These are phyloP conservation scores for Rhododendron simsii DNA, from an alignment of 148 eudicot species.

Conservation along the genomic window DNA sequence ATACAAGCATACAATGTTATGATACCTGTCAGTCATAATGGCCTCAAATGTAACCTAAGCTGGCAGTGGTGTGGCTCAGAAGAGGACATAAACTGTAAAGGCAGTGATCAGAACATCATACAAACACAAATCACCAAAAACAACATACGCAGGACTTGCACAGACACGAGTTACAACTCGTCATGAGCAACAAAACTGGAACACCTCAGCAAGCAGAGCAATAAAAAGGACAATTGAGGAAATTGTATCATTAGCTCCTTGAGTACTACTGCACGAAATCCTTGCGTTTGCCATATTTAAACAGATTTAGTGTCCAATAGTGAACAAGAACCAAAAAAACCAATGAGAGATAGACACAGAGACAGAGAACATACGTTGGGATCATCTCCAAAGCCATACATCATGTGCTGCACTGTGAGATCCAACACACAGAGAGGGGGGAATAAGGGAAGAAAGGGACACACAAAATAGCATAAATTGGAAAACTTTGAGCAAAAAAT, in stretches of 20 bases:
- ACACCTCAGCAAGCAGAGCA: not conserved
- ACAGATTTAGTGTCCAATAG: not conserved
- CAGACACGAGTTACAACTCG: not conserved
- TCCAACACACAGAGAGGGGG: not conserved
- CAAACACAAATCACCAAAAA: not conserved
- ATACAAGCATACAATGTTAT: not conserved
- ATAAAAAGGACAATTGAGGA: not conserved
- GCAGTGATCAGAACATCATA: not conserved
- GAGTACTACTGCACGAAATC: no score
- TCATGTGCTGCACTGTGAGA: constrained; percentile 90
- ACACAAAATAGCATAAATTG: not conserved
- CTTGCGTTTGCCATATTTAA: not conserved
- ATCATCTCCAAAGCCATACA: constrained; percentile 96
- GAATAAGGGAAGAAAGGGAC: not conserved
- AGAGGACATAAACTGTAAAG: not conserved
- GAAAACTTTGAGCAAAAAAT: not conserved
- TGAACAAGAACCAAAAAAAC: not conserved
- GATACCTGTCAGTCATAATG: not conserved
- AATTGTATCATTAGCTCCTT: not conserved
- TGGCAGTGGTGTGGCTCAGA: not conserved
- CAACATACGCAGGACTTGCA: not conserved
- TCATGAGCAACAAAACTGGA: not conserved
- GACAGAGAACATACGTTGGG: constrained; percentile 47
- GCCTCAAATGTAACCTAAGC: constrained; percentile 1
- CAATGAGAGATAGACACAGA: not conserved